Conservation (phyloP, 805 yeast species). For the Hanseniaspora valbyensis region DNA sequence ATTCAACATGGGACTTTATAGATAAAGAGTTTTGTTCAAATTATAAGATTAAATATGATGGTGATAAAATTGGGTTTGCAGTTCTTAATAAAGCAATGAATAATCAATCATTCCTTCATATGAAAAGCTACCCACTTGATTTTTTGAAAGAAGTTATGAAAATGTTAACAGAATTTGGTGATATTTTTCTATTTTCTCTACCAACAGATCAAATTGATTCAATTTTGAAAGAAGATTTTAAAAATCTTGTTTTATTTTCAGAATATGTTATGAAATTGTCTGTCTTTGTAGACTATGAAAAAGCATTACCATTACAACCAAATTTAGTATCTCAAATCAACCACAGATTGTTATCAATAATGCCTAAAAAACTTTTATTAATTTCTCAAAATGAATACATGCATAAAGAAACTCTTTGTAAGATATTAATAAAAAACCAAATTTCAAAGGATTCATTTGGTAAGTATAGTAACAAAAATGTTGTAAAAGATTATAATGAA, state of each 20-base stretch:
- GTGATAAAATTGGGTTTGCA: conserved; percentile 11
- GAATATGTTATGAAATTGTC: conserved; percentile 3
- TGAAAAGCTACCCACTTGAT: conserved; percentile 13
- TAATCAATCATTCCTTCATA: conserved; percentile 1
- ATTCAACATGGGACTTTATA: not conserved
- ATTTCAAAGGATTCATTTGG: not conserved
- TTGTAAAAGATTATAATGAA: not conserved
- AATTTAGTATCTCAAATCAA: conserved; percentile 7
- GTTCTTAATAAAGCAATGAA: conserved; percentile 1
- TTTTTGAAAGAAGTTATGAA: conserved; percentile 10
- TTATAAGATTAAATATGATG: conserved; percentile 1
- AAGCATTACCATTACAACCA: conserved; percentile 14
- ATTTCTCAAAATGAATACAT: not conserved
- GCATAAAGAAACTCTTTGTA: not conserved
- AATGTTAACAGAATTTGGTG: conserved; percentile 12
- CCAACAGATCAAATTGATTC: not conserved
- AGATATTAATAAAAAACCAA: not conserved
- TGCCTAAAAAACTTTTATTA: conserved; percentile 15
- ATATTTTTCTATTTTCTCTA: not conserved
- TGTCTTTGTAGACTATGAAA: not conserved
- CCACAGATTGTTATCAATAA: conserved; percentile 8
- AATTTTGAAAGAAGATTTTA: conserved; percentile 11
- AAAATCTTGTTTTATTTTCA: conserved; percentile 7
- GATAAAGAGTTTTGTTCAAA: conserved; percentile 11
- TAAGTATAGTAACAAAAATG: not conserved